Evolutionary conservation across 2,329 filamentous ascomycete species (phyloP), one percentile per base, ranked within the genome.

Genomic region (Cytospora mali): DNA sequence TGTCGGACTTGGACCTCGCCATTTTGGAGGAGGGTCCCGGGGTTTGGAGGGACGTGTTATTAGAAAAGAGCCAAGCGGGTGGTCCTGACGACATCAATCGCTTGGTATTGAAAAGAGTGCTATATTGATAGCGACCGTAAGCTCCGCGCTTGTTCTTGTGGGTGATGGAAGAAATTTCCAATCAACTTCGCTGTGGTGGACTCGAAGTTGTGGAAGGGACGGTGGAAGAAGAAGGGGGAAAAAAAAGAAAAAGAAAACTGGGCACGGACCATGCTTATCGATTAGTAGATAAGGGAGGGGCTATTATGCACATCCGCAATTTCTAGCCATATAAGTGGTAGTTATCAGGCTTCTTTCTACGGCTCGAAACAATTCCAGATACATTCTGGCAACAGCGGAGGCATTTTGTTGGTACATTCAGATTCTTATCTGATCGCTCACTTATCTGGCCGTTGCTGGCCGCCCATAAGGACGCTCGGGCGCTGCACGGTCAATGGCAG

Each of bases 1-100:
- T 35, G 39, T 55, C 64, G 11, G 65, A 66, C 33, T 66, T 69
- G 10, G 66, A 62, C 35, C 66, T 70, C 54, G 56, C 46, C 35
- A 68, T 67, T 33, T 56, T 63, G 23, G 39, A 33, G 18, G 46
- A 4, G 42, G 63, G 62, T 28, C 42, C 39, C 21, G 3, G 35
- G 21, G 2, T 28, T 49, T 23, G 18, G 49, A 31, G 35, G 33
- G 46, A 33, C 46, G 60, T 54, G 55, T 67, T 67, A 55, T 68
- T 67, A 33, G 60, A 61, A 39, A 68, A 68, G 48, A 68, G 67
- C 67, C 67, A 68, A 29, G 66, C 29, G 48, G 67, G 67, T 27
- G 65, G 64, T 29, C 62, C 58, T 49, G 66, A 64, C 64, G 67
- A 64, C 66, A 66, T 67, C 16, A 56, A 61, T 55, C 33, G 50